Base-by-base conservation (phyloP, 1,284 basidiomycete genomes). In the Erythrobasidium hasegawianum region DNA sequence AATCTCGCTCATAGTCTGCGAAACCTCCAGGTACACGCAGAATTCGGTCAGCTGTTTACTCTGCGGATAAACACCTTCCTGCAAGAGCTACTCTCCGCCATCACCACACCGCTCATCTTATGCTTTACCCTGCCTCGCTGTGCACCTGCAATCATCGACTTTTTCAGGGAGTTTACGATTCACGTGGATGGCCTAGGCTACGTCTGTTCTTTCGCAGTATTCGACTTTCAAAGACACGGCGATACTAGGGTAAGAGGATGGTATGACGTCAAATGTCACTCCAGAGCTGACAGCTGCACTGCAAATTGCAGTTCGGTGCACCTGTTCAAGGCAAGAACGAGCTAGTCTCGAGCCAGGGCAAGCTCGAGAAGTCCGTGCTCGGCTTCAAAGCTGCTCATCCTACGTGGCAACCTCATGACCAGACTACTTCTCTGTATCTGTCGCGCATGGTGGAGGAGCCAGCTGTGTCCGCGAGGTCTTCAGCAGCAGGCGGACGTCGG, bases 331-430 rank as follows among this genome's bases (percentile, higher is more conserved):
- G 39, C 38, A 47, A 47, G 14, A 26, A 43, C 13, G 18, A 53
- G 59, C 85, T 88, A 80, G 80, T 88, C 71, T 89, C 88, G 5
- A 89, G 89, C 71, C 89, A 94, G 72, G 89, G 90, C 60, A 96
- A 97, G 82, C 97, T 98, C 92, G 95, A 98, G 81, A 94, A 97
- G 81, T 89, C 87, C 73, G 92, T 98, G 79, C 80, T 97, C 40
- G 93, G 91, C 74, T 98, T 98, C 24, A 71, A 72, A 0, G 69
- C 69, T 0, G 71, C 62, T 10, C 27, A 69, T 41, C 68, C 68
- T 8, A 59, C 52, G n/a, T 69, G 68, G 68, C 57, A 65, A 56
- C 62, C 68, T 14, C 57, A 57, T 39, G 68, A 69, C 54, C 60
- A 66, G 53, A 52, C 68, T 9, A 69, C 68, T 13, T 69, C 68